phyloP scores from a whole-genome alignment of 1,139 yeast species.

The Magnusiomyces fungicola region DNA sequence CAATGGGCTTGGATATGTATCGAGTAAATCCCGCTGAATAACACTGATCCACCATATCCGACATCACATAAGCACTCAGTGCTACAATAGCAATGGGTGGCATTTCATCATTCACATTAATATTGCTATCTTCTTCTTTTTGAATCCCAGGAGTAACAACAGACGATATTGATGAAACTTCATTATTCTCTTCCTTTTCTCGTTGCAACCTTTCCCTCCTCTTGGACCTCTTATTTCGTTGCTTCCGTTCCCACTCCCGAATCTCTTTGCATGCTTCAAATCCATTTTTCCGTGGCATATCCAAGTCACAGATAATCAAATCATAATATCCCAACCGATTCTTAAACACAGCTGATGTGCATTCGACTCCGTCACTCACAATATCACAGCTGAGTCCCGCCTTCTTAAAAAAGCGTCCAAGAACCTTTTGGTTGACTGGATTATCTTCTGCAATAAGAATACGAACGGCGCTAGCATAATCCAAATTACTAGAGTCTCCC shows the following conservation, averaged over 20 bases:
- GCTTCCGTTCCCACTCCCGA: slow-evolving; percentile 65
- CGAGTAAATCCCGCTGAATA: slow-evolving; percentile 71
- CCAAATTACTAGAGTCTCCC: neutral
- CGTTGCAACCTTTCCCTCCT: neutral
- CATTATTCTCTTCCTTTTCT: neutral
- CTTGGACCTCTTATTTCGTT: slow-evolving; percentile 5
- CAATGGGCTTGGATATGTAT: slow-evolving; percentile 62
- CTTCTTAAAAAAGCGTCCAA: slow-evolving; percentile 62
- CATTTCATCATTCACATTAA: slow-evolving; percentile 33
- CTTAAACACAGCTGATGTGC: slow-evolving; percentile 42
- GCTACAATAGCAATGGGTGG: slow-evolving; percentile 61
- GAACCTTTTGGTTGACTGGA: slow-evolving; percentile 81
- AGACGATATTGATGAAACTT: neutral
- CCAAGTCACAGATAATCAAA: slow-evolving; percentile 72
- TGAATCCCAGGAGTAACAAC: no score
- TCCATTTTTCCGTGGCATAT: slow-evolving; percentile 83
- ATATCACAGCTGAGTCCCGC: slow-evolving; percentile 69
- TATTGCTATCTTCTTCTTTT: no score
- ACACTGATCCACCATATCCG: slow-evolving; percentile 71
- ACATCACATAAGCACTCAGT: slow-evolving; percentile 77
- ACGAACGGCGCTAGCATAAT: slow-evolving; percentile 19
- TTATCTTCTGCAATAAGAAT: slow-evolving; percentile 85
- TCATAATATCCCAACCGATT: slow-evolving; percentile 39
- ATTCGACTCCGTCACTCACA: slow-evolving; percentile 70
- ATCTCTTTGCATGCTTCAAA: slow-evolving; percentile 73